Percentiles rank a stretch among this genome's conserved stretches.
These are phyloP conservation scores for Binderoboletus segoi DNA, from an alignment of 1,284 basidiomycete genomes.

Conservation along the genomic window DNA sequence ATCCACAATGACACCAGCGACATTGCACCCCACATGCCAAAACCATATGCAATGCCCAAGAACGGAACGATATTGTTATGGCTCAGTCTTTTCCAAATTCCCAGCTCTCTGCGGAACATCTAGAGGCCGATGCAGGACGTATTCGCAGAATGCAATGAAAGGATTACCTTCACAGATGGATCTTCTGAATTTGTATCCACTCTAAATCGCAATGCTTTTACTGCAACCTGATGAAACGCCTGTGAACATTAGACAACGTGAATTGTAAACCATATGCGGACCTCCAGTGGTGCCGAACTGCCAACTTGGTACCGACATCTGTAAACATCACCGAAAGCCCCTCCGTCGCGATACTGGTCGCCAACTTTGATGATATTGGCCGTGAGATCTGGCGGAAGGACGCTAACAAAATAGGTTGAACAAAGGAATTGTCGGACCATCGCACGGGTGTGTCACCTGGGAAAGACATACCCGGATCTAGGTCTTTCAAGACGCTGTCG, in stretches of 20 bases:
- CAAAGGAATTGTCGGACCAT: too few species aligned
- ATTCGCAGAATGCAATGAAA: too few species aligned
- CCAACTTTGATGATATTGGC: neutral
- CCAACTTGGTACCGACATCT: neutral
- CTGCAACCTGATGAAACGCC: conserved; percentile 11
- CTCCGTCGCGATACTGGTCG: neutral
- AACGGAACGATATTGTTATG: conserved; percentile 9
- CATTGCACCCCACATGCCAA: conserved; percentile 4
- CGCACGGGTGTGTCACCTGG: too few species aligned
- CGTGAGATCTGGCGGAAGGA: conserved; percentile 7
- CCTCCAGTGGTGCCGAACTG: too few species aligned
- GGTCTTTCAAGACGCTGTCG: too few species aligned
- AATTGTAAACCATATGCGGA: too few species aligned
- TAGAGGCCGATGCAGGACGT: neutral
- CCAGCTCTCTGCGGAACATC: conserved; percentile 12
- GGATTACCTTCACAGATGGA: neutral
- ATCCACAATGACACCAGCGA: conserved; percentile 15
- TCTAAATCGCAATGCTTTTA: conserved; percentile 13
- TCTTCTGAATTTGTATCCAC: neutral
- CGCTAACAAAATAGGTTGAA: too few species aligned
- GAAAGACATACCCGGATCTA: too few species aligned
- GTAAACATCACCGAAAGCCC: conserved; percentile 6
- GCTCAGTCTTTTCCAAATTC: conserved; percentile 8
- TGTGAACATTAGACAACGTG: too few species aligned
- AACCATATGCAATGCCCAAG: conserved; percentile 7